Evolutionary conservation across 2,329 filamentous ascomycete genomes (phyloP).

Genomic region (Botrytis porri): DNA sequence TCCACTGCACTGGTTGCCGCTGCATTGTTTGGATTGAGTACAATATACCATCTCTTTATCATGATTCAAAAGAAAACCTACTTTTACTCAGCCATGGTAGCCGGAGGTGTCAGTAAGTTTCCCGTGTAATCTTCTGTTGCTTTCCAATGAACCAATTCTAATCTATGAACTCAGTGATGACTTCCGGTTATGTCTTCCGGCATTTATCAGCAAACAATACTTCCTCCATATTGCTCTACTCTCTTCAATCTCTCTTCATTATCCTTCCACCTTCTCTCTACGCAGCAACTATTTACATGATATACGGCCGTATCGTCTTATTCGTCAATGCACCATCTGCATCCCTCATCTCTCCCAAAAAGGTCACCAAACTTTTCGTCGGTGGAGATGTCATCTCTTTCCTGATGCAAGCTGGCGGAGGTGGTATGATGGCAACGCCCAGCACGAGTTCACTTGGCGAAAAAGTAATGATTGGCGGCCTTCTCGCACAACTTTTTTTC

Average conservation of each 20-base stretch:
- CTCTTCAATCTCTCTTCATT: conserved; percentile 32
- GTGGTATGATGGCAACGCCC: conserved; percentile 25
- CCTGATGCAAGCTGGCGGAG: conserved; percentile 45
- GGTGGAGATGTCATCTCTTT: conserved; percentile 53
- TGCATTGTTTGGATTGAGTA: background rate
- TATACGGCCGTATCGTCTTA: conserved; percentile 33
- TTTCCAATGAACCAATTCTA: background rate
- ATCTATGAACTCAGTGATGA: conserved; percentile 26
- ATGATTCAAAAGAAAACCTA: background rate
- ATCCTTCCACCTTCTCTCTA: conserved; percentile 37
- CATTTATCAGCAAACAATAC: conserved; percentile 29
- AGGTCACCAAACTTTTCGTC: conserved; percentile 56
- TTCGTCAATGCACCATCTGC: conserved; percentile 24
- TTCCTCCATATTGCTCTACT: conserved; percentile 37
- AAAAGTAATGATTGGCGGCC: conserved; percentile 44
- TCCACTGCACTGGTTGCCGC: background rate
- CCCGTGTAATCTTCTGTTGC: background rate
- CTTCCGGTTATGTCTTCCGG: conserved; percentile 25
- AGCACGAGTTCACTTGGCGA: background rate
- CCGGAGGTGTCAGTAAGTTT: background rate
- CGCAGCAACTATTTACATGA: conserved; percentile 38
- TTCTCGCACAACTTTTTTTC: conserved; percentile 49
- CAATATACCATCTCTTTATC: background rate
- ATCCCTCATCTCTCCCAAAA: conserved; percentile 42
- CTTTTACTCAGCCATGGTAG: conserved; percentile 1